A percentile compares a stretch with the other conserved stretches of the same genome.
These are phyloP conservation scores for Colletotrichum somersetense DNA, from an alignment of 2,329 filamentous ascomycete genomes.

Conservation along the genomic window DNA sequence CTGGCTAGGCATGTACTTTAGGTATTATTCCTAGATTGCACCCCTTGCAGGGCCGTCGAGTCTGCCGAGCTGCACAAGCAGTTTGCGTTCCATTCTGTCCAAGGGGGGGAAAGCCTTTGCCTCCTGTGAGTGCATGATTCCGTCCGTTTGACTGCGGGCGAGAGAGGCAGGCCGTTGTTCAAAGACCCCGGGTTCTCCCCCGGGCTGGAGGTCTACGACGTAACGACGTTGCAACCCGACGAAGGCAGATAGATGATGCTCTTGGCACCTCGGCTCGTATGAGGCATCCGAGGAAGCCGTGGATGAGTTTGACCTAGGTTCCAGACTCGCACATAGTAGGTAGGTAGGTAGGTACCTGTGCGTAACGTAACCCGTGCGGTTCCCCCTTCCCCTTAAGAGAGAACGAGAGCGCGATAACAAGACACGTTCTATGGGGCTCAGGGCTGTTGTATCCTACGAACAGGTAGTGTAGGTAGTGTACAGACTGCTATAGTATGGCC, in stretches of 20 bases:
- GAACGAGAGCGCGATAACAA: constrained; percentile 17
- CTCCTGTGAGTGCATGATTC: constrained; percentile 25
- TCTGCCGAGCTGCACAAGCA: constrained; percentile 23
- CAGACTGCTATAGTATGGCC: too few relatives aligned
- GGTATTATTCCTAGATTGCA: constrained; percentile 1
- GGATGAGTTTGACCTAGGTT: neutral
- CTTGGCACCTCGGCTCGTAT: neutral
- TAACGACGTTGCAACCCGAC: neutral
- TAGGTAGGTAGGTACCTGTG: too few relatives aligned
- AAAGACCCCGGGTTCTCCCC: constrained; percentile 1
- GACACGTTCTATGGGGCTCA: neutral
- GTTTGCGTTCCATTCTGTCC: constrained; percentile 27
- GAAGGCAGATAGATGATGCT: neutral
- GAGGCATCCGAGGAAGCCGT: neutral
- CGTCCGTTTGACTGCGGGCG: neutral
- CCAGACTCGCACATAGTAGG: neutral
- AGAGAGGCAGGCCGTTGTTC: neutral
- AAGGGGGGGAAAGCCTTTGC: constrained; percentile 19
- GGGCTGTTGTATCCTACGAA: neutral
- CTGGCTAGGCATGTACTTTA: neutral
- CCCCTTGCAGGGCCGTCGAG: constrained; percentile 29
- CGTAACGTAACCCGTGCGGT: too few relatives aligned
- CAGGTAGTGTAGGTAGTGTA: too few relatives aligned
- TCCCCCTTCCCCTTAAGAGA: neutral
- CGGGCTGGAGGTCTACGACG: neutral